Evolutionary conservation across 1,284 basidiomycete species (phyloP), one percentile per base, ranked within the genome.

Genomic region (Pascua guehoae): DNA sequence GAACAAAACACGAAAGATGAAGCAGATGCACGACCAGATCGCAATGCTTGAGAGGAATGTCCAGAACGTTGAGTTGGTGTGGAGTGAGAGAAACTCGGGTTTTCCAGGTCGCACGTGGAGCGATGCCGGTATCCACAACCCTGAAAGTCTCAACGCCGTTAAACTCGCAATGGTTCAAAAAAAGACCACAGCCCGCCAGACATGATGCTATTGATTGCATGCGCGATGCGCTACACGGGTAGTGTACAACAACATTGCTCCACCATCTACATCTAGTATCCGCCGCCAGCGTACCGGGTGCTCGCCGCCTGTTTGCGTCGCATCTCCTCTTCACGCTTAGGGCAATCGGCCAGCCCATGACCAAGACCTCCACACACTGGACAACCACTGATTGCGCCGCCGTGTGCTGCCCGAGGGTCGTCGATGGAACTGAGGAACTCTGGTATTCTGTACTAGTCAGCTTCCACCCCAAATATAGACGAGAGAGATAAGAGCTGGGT

Each of bases 321-420:
- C 72, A 95, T 91, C 1, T 87, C 84, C 65, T 98, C 95, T 77
- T 98, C 95, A 59, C 97, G 79, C 76, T 98, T 99, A 15, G 96
- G 96, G 71, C 96, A 98, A 69, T 94, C 92, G 10, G 87, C 86
- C 56, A 98, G 88, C 24, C 85, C 86, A 70, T 99, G 96, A 36
- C 95, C 95, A 51, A 99, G 84, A 70, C 92, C 96, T 72, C 96
- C 96, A 80, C 96, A 99, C 40, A 98, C 89, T 2, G 92, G 88
- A 79, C 96, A 98, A 16, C 94, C 93, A 60, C 86, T 88, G 63
- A 91, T 77, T 4, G 83, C 81, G 4, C 86, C 88, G 14, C 88
- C 88, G 61, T 88, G 86, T 0, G 83, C 84, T 1, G 85, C 86
- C 51, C 90, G 85, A 12, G 95, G 92, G 77, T 98, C 96, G 44